Conservation (phyloP, 176 grass and related monocot species). For the Zea mays region Zm-B73-REFERENCE-NAM-5.0 NC_050105.1:1659501-1660000, state of each 20-base stretch:
- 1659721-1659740: neutral
- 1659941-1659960: no score
- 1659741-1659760: no score
- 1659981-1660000: no score
- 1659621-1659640: no score
- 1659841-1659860: neutral
- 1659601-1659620: neutral
- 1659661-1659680: neutral
- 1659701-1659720: neutral
- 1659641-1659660: no score
- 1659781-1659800: neutral
- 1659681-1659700: neutral
- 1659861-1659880: no score
- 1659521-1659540: conserved; percentile 47
- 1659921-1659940: no score
- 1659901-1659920: no score
- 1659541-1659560: conserved; percentile 47
- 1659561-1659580: neutral
- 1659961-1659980: no score
- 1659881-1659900: no score
- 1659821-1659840: neutral
- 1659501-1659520: conserved; percentile 51
- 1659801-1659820: neutral
- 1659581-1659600: neutral
- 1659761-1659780: neutral